Evolutionary conservation across 345 rosid species (phyloP), one percentile per base, ranked within the genome.

Genomic region (Aegle marmelos): DNA sequence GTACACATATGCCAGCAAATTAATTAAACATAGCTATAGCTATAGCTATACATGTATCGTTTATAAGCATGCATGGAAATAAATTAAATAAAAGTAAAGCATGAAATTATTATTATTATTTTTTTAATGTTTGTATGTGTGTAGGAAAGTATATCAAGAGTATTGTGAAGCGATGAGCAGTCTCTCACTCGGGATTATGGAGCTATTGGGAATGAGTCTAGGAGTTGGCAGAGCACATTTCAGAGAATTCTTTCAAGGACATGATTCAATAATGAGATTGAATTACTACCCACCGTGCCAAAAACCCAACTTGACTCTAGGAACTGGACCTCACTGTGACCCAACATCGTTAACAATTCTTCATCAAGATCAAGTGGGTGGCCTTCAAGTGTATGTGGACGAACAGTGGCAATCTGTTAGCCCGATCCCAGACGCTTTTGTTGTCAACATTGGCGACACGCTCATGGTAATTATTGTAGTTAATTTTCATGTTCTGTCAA

Each of bases 341-440:
- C 96, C 96, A 4, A 89, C 92, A 1, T 86, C 96, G 25, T 79
- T 91, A 74, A 90, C 96, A n/a, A 91, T 90, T 73, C 96, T 91
- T 41, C 96, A 87, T 72, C 96, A 91, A 72, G 93, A 87, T 75
- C 86, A 85, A 76, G 93, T 91, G 2, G 85, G 88, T 2, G 96
- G 96, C 36, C 91, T 91, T 73, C 91, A 91, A 57, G 96, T 91
- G 60, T 80, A 85, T n/a, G 81, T 82, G 0, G 93, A 91, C 73
- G 81, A 77, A 57, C 76, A 87, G 27, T 91, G 96, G 96, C 88
- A 81, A 50, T 71, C 83, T 1, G 77, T 91, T 37, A 31, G 68
- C 68, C 96, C 93, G 4, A 80, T 78, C 48, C 79, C 82, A 14
- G 65, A 85, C 2, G 82, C 96, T 17, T 91, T 91, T 25, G 96